Evolutionary conservation across 768 basidiomycete species (phyloP), one percentile per base, ranked within the genome.

Genomic region (Exsudoporus frostii): DNA sequence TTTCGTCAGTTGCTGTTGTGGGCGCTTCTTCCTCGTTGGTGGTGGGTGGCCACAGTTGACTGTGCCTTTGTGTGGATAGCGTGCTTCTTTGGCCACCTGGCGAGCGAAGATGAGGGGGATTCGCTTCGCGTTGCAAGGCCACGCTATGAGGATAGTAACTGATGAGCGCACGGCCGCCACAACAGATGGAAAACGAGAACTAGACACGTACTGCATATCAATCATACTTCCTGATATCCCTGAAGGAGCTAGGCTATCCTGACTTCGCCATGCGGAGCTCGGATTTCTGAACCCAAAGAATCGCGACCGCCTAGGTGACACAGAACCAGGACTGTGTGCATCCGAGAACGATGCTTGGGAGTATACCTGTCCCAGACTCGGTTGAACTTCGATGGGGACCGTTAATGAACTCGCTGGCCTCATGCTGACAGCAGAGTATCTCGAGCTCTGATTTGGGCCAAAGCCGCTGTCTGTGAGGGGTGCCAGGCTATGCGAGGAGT

Each of bases 141-240:
- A 92, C 78, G 63, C 90, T 92, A 59, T 10, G 44, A 40, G 53
- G 34, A 27, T 15, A 51, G 42, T 22, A 44, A 13, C 38, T 17
- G 40, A 48, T 67, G 48, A 59, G 43, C 13, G n/a, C 34, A 55
- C 32, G 7, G 25, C 19, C 48, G 20, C 34, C 10, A 45, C 14
- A 42, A 48, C 29, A 13, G 13, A 11, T n/a, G 24, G 17, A 14
- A 54, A 54, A 51, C n/a, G 51, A 47, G n/a, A 57, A 40, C 17
- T 9, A 45, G 22, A 53, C 40, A 84, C 89, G 57, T 73, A 92
- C 90, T 93, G 91, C 91, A 93, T 92, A 67, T 92, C 88, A 58
- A 92, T 73, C 89, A 93, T 91, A 62, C 91, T 93, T 48, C 91
- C 91, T 4, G 87, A 86, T 65, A 87, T 79, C 8, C 86, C 88